Base-by-base conservation (phyloP, 164 flowering plant species). In the Litsea cubeba region DNA sequence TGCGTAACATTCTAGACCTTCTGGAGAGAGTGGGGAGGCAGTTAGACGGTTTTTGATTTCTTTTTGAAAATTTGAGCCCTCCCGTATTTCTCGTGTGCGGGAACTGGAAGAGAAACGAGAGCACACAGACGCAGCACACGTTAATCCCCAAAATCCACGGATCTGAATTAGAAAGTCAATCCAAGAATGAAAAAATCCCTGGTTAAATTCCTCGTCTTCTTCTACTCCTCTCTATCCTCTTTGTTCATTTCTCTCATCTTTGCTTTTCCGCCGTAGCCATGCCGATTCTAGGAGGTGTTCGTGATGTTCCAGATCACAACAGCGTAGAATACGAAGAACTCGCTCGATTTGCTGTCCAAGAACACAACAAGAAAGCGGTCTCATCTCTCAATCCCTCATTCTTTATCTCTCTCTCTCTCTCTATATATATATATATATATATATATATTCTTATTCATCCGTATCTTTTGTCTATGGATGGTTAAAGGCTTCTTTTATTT, bases 361-460 rank as follows among this genome's bases (percentile, higher is more conserved):
- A 89, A 71, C 89, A 89, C 84, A 89, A 89, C 85, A 89, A 87
- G 82, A 86, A 89, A 65, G 76, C 86, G 88, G 90, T 85, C 3
- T 5, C 26, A 2, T 17, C n/a, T 54, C 60, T 54, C 60, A 54
- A 54, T 54, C 60, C 60, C 24, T 2, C 12, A 23, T 12, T 28
- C 32, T 2, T 14, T 30, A 4, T 30, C 32, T 30, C 30, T 28
- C 30, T 28, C 32, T 30, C 35, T 30, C 35, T 3, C 35, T 30
- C 5, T 30, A 5, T 30, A 5, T 30, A 5, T 30, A 30, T 26
- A 26, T n/a, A 25, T 40, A n/a, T 2, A 8, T 5, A 60, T 12
- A 57, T 15, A 54, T 10, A 10, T 62, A 3, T 3, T 30, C 5
- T 24, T 18, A 49, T 24, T 20, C 50, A 26, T 65, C 10, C 2